A percentile compares a stretch with the other conserved stretches of the same genome.
Evolutionary conservation across 2,329 filamentous ascomycete genomes (phyloP).

Genomic region (Aureobasidium sp.): DNA sequence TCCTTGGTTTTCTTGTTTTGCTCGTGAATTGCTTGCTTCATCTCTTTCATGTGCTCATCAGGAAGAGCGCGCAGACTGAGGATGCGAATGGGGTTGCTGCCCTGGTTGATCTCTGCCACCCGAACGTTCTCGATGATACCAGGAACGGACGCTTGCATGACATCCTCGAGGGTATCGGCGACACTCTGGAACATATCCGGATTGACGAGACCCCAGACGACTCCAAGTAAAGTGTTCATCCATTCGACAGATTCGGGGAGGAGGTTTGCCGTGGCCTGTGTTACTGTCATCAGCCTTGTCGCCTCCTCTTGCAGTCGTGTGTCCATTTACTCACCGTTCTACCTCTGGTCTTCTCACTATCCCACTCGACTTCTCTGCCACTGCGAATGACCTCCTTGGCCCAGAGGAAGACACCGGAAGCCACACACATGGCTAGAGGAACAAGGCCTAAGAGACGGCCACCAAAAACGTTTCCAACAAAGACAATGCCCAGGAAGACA

Average conservation of each 20-base stretch:
- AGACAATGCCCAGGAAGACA: conserved; percentile 63
- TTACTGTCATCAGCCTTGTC: not conserved
- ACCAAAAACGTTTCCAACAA: conserved; percentile 72
- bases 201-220: conserved; percentile 87
- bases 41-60: conserved; percentile 68
- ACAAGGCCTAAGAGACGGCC: conserved; percentile 68
- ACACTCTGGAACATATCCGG: conserved; percentile 90
- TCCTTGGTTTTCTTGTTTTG: conserved; percentile 76
- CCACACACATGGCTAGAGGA: conserved; percentile 60
- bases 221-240: conserved; percentile 81
- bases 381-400: conserved; percentile 76
- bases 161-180: conserved; percentile 88
- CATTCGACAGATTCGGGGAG: conserved; percentile 86
- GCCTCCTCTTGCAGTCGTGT: not conserved
- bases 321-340: conserved; percentile 48
- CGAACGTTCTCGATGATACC: conserved; percentile 88
- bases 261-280: conserved; percentile 68
- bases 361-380: conserved; percentile 79
- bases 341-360: conserved; percentile 74
- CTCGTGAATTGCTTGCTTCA: conserved; percentile 72
- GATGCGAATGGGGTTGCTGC: conserved; percentile 80
- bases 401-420: conserved; percentile 80
- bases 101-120: conserved; percentile 90
- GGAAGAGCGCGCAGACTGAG: conserved; percentile 79
- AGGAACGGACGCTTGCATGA: conserved; percentile 94